Evolutionary conservation across 495 filamentous ascomycete genomes (phyloP).

Genomic region (Venustampulla echinocandica): DNA sequence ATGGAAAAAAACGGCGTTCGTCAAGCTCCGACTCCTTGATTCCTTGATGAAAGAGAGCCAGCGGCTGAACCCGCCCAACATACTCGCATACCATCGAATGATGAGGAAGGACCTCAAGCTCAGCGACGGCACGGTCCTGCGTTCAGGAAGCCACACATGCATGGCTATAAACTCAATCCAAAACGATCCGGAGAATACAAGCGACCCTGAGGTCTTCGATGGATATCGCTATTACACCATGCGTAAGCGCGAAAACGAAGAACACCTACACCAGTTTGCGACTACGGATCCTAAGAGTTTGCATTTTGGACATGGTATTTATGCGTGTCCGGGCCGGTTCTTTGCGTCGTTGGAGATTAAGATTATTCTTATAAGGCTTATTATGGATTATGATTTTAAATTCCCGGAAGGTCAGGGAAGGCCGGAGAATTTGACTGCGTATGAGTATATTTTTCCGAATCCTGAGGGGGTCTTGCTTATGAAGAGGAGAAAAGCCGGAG

Average conservation of each 20-base stretch:
- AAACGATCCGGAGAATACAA: background rate
- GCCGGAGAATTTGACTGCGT: background rate
- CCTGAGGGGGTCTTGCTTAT: background rate
- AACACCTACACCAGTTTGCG: background rate
- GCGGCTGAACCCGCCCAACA: slow-evolving; percentile 28
- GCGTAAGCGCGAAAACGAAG: background rate
- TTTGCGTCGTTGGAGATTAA: slow-evolving; percentile 46
- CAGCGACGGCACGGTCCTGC: background rate
- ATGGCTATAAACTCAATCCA: background rate
- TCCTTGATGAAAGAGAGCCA: slow-evolving; percentile 45
- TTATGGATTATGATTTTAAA: slow-evolving; percentile 43
- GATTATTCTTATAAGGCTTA: slow-evolving; percentile 42
- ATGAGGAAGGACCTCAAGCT: background rate
- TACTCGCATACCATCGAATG: slow-evolving; percentile 14
- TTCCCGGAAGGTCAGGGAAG: background rate
- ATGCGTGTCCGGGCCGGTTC: slow-evolving; percentile 45
- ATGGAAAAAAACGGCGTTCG: background rate
- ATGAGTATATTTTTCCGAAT: background rate
- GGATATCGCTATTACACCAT: background rate
- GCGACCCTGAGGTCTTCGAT: background rate
- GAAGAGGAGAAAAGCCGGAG: too few relatives aligned
- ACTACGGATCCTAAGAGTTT: background rate
- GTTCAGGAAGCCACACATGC: background rate
- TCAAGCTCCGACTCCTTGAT: slow-evolving; percentile 39
- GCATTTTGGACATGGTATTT: slow-evolving; percentile 4